Percentiles rank a stretch among this genome's conserved stretches.
phyloP scores from a whole-genome alignment of 371 early-diverging fungal genomes.

The Synchytrium microbalum region DNA sequence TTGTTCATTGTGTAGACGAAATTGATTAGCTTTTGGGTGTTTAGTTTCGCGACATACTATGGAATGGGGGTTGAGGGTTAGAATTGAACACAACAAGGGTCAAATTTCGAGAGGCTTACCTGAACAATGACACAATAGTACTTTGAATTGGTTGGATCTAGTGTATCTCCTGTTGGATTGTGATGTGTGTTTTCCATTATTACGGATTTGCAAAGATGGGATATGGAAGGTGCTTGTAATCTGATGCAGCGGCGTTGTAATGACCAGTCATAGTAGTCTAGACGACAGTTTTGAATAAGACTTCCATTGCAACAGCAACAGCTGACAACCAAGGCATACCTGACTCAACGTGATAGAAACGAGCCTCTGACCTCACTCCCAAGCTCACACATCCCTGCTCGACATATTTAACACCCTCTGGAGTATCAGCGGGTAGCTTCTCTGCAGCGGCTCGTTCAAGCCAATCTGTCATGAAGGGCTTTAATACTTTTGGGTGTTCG shows the following conservation, averaged over 20 bases:
- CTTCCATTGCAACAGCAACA: no score
- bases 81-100: neutral
- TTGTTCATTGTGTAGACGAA: constrained; percentile 43
- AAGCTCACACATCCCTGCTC: neutral
- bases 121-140: constrained; percentile 33
- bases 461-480: neutral
- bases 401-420: neutral
- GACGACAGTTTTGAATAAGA: no score
- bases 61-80: neutral
- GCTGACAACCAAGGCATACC: neutral
- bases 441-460: neutral
- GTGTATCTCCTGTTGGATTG: constrained; percentile 10
- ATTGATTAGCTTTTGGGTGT: constrained; percentile 55
- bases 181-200: constrained; percentile 74
- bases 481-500: neutral
- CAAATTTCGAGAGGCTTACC: constrained; percentile 2
- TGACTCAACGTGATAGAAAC: neutral
- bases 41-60: constrained; percentile 66
- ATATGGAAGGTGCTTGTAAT: constrained; percentile 55
- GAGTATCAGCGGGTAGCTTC: neutral
- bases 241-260: neutral
- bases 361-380: neutral
- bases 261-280: neutral
- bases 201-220: constrained; percentile 74
- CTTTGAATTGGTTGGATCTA: constrained; percentile 27